Conservation (phyloP, 192 early-diverging fungal species). For the Linnemannia hyalina region DNA sequence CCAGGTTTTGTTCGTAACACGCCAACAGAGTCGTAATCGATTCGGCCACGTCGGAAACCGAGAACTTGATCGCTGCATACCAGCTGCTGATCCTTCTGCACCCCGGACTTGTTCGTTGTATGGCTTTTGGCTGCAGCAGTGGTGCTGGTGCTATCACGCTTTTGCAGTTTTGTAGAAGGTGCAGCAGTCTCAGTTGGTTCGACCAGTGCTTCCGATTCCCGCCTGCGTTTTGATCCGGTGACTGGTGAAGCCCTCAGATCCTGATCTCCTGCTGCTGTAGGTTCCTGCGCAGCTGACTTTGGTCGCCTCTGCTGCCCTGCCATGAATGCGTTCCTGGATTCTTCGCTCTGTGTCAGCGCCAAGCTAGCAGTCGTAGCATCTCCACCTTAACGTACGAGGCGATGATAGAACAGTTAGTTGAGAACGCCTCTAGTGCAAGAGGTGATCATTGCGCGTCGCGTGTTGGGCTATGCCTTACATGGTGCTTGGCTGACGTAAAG, state of each 20-base stretch:
- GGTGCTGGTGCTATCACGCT: neutral
- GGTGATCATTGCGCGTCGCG: too few species aligned
- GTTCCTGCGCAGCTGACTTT: neutral
- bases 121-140: neutral
- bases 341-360: slow-evolving; percentile 53
- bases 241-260: neutral
- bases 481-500: slow-evolving; percentile 84
- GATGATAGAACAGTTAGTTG: neutral
- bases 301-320: slow-evolving; percentile 16
- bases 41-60: slow-evolving; percentile 71
- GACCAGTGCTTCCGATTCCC: neutral
- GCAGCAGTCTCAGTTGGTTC: neutral
- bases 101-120: neutral
- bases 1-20: slow-evolving; percentile 84
- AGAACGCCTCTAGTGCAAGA: neutral
- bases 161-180: neutral
- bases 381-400: slow-evolving; percentile 64
- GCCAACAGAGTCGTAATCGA: slow-evolving; percentile 68
- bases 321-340: slow-evolving; percentile 50
- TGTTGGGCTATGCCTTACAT: slow-evolving; percentile 56
- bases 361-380: slow-evolving; percentile 81
- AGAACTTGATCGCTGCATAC: slow-evolving; percentile 13
- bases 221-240: neutral
- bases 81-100: neutral
- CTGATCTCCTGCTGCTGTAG: neutral